Evolutionary conservation across 352 stramenopile species (phyloP).

Genomic region (Ochromonadaceae sp.): DNA sequence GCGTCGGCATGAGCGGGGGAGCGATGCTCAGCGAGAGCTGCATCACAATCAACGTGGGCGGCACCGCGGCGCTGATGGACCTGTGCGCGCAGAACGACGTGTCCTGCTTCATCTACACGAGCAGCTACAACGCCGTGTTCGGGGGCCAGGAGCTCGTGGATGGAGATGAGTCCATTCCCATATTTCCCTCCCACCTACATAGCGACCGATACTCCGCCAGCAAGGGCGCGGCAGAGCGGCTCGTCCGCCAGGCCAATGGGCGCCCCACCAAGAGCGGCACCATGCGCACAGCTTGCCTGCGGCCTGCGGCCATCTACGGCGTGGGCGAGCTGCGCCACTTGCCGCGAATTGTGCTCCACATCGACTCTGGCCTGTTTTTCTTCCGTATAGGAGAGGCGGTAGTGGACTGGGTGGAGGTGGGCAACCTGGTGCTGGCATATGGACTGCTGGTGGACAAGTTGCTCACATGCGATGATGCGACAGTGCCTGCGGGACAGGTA

Average conservation of each 20-base stretch:
- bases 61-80: background rate
- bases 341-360: slow-evolving; percentile 5
- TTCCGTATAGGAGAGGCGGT: background rate
- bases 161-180: background rate
- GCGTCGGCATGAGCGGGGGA: background rate
- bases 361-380: background rate
- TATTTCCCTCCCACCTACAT: background rate
- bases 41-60: background rate
- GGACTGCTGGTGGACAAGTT: background rate
- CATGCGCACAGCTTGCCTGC: background rate
- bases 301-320: slow-evolving; percentile 2
- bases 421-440: slow-evolving; percentile 13
- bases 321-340: background rate
- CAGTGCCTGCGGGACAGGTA: background rate
- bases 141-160: background rate
- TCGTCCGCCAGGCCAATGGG: background rate
- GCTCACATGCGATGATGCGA: background rate
- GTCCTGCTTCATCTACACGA: slow-evolving; percentile 1
- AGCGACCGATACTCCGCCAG: background rate
- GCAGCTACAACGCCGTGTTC: slow-evolving; percentile 8
- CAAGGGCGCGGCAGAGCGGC: background rate
- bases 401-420: slow-evolving; percentile 8
- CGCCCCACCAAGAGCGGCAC: background rate
- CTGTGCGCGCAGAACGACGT: background rate
- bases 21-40: background rate